Conservation (phyloP, 2,329 filamentous ascomycete species). For the Claviceps lovelessii region DNA sequence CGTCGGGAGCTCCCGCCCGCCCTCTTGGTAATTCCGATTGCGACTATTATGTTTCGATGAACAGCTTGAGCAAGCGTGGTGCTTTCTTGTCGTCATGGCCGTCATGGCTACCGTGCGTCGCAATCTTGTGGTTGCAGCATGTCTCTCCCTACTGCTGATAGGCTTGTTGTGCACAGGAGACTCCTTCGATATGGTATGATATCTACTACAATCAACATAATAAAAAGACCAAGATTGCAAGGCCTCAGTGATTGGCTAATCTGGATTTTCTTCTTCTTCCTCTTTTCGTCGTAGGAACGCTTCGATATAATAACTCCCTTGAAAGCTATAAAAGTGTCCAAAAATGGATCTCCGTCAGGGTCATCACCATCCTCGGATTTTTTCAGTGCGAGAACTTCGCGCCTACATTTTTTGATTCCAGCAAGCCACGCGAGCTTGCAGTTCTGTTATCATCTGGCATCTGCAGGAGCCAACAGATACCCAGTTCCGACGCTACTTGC, state of each 20-base stretch:
- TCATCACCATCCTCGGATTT: not conserved
- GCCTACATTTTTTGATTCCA: slow-evolving; percentile 24
- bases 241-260: not conserved
- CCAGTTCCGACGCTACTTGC: slow-evolving; percentile 24
- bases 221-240: not conserved
- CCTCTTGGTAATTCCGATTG: not conserved
- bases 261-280: not conserved
- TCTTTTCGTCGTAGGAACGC: not conserved
- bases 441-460: slow-evolving; percentile 25
- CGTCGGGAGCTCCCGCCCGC: not conserved
- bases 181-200: slow-evolving; percentile 1
- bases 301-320: not conserved
- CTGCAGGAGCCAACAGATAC: slow-evolving; percentile 23
- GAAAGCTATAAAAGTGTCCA: not conserved
- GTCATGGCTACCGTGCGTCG: not conserved
- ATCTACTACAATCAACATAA: not conserved
- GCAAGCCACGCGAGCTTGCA: slow-evolving; percentile 22
- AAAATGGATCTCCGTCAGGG: not conserved
- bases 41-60: not conserved
- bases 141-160: slow-evolving; percentile 1
- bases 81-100: not conserved
- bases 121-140: slow-evolving; percentile 1
- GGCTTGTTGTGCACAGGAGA: not conserved
- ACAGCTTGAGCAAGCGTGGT: not conserved
- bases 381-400: slow-evolving; percentile 11